Conservation (phyloP, 2,329 filamentous ascomycete genomes). For the Arthrobotrys musiformis region DNA sequence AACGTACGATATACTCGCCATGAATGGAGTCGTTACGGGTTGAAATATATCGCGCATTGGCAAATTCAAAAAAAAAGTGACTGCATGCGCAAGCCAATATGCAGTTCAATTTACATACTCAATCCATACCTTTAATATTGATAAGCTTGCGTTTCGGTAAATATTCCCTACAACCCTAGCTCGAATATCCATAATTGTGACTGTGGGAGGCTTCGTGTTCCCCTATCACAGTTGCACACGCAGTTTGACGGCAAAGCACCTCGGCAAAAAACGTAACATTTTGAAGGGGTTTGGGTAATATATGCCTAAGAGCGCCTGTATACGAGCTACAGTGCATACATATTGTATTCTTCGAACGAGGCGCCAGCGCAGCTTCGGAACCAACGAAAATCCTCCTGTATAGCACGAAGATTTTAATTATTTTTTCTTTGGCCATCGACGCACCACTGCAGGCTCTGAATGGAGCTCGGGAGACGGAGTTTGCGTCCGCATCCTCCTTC, state of each 20-base stretch:
- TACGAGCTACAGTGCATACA: not conserved
- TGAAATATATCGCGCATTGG: conserved; percentile 53
- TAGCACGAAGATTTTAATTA: not conserved
- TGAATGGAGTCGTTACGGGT: too few species aligned
- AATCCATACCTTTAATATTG: conserved; percentile 12
- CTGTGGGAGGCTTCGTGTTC: conserved; percentile 2
- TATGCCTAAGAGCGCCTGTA: conserved; percentile 19
- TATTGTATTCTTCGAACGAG: not conserved
- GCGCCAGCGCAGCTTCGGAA: not conserved
- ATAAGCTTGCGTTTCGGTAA: conserved; percentile 55
- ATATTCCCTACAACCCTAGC: conserved; percentile 14
- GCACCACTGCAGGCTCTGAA: not conserved
- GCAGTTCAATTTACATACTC: not conserved
- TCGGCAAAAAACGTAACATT: conserved; percentile 33
- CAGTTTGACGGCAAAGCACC: conserved; percentile 36
- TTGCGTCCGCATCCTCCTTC: not conserved
- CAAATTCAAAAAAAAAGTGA: conserved; percentile 20
- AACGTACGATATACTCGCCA: conserved; percentile 15
- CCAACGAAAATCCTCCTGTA: not conserved
- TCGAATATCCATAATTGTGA: conserved; percentile 13
- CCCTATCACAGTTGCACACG: conserved; percentile 35
- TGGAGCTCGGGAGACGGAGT: not conserved
- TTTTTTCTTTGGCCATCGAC: not conserved
- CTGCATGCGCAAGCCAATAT: conserved; percentile 12
- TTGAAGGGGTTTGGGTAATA: not conserved